Evolutionary conservation across 805 yeast genomes (phyloP), one percentile per base, ranked within the genome.

Genomic region (Candida pseudofarinosa): DNA sequence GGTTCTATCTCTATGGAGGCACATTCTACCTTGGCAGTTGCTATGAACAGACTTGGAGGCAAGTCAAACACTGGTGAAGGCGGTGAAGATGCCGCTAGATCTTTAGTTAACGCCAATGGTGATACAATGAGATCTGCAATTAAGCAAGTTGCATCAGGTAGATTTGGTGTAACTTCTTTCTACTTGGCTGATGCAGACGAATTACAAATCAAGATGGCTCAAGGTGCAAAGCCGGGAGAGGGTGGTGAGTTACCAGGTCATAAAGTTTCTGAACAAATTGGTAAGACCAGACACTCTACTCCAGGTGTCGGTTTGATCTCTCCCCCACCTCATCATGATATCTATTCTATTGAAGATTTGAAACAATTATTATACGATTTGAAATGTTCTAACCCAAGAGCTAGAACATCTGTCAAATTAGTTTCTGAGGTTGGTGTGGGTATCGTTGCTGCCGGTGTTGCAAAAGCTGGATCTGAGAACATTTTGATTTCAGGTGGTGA

Each of bases 211-310:
- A 91, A 91, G 72, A 89, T 91, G 90, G 98, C 98, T 7, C 99
- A 91, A 71, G 98, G 99, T 71, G 99, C 99, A 42, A 91, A 91
- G 70, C 98, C 98, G 8, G 99, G 98, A 73, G 98, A 93, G 74
- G 99, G 99, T 76, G 99, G 99, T 76, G 98, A 93, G 68, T 75
- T 89, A 53, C 97, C 97, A 31, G 96, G 96, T 46, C 85, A 86
- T 71, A 91, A 91, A 69, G 99, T 91, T 38, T 79, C 91, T 19
- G 80, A 75, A 45, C 79, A 79, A 38, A 91, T 91, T 70, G 99
- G 96, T 38, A 88, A 85, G 67, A 90, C 97, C 6, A 81, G 99
- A 69, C 97, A 90, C 67, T 89, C 97, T 0, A 91, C 98, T 26
- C 88, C 95, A 26, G 95, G 96, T 58, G 98, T 91, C 45, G 98